Evolutionary conservation across 306 rosid genomes (phyloP), one percentile per base, ranked within the genome.

Genomic region (Arachis hypogaea): DNA sequence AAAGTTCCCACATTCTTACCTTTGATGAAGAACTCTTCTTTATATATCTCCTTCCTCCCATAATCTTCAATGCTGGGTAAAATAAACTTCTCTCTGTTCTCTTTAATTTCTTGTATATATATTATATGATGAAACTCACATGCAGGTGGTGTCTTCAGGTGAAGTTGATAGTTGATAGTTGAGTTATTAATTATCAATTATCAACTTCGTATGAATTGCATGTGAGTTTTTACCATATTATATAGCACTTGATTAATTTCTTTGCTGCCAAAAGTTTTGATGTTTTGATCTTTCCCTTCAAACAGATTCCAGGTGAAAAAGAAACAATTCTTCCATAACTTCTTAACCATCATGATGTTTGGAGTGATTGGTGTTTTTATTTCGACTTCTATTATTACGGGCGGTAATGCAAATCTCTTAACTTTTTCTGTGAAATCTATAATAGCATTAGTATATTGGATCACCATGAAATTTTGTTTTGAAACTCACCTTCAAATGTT

Each of bases 31-130:
- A 91, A 80, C 52, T 91, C 57, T 94, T 94, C 93, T 94, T 94
- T 85, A 84, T 94, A 44, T 91, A 94, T 85, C 98, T 94, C 49
- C 96, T 91, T 78, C 98, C 98, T 52, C 98, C 98, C 2, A 94
- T 94, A 10, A 91, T 91, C 63, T 94, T 91, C 88, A 94, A 94
- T 88, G 98, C 96, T 7, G 96, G 97, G 98, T 91, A 88, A 73
- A 71, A 33, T 33, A 33, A 58, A 11, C n/a, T 49, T 49, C 16
- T 33, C 47, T 56, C 54, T 77, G 57, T 42, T 77, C 63, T 58
- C 12, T 62, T 33, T 4, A 2, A 2, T 33, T 33, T 33, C 38
- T 33, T 33, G 38, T 33, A 33, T 33, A 33, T 33, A 33, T 33
- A 33, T 22, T 22, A 22, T 22, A 22, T 22, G 28, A 1, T 22